Base-by-base conservation (phyloP, 805 yeast genomes). In the Yamadazyma paraphyllophila region DNA sequence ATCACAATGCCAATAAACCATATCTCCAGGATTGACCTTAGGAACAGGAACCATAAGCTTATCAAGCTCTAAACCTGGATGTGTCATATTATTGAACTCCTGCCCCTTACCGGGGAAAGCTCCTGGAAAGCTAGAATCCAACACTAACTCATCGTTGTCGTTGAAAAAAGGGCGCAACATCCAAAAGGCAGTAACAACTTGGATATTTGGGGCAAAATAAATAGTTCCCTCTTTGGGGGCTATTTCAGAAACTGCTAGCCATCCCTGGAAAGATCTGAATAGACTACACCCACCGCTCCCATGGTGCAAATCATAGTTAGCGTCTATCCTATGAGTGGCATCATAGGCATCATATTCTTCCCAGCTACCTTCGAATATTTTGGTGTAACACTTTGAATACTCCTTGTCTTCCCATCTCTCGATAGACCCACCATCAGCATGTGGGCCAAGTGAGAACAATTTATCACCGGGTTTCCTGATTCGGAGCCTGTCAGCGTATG, bases 321-420 rank as follows among this genome's bases (percentile, higher is more conserved):
- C 71, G 20, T 54, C 47, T 9, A 66, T 56, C 24, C 77, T 54
- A 29, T 62, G 60, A 15, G 63, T 63, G 13, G 64, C 57, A 43
- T 65, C 65, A 38, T 51, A 71, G 6, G 77, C 68, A 44, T 74
- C 75, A 59, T 62, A 73, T 9, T 65, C 56, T 55, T 73, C 75
- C 77, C 77, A 72, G 10, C 53, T 46, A 3, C 73, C 73, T 25
- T 62, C 65, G 27, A 67, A 64, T 16, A 74, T 69, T 35, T 57
- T 60, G 5, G 53, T 44, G 51, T 74, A 74, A 20, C 61, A 63
- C 9, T 54, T 50, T n/a, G 70, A 49, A 53, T 71, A 74, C 17
- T 55, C 61, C 11, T 44, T 50, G 53, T 74, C 77, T 51, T 73
- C 77, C 78, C 78, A 74, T 39, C 78, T 52, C 50, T 72, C 77